Percentiles rank a stretch among this genome's conserved stretches.
Conservation (phyloP, 805 yeast species). For the Hanseniaspora lindneri region DNA sequence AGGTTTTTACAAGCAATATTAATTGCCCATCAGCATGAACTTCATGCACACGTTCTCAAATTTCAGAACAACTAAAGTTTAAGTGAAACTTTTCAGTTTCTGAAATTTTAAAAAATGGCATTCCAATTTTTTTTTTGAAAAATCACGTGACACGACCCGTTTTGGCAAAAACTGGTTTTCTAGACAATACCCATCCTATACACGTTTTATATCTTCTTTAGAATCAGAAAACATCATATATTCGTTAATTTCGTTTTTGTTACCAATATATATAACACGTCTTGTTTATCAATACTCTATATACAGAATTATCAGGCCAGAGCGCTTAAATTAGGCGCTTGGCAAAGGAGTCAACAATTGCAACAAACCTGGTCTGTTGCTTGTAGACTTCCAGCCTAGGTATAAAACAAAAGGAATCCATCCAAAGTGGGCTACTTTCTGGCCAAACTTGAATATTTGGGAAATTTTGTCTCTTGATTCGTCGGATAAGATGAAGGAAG, state of each 20-base stretch:
- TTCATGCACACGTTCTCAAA: no score
- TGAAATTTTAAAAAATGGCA: neutral
- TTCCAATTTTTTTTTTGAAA: neutral
- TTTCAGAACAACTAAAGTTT: no score
- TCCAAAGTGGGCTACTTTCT: slow-evolving; percentile 85
- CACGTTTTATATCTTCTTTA: no score
- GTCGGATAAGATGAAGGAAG: slow-evolving; percentile 30
- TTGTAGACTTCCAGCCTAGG: slow-evolving; percentile 73
- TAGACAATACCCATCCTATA: no score
- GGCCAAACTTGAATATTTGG: slow-evolving; percentile 69
- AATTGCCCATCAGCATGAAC: no score
- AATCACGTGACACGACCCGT: neutral
- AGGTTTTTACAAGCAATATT: no score
- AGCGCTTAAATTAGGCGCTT: slow-evolving; percentile 24
- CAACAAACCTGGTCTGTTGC: slow-evolving; percentile 74
- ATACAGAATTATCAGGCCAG: neutral
- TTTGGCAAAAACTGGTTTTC: neutral
- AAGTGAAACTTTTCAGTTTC: no score
- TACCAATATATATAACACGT: neutral
- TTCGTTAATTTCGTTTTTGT: no score
- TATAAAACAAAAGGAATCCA: slow-evolving; percentile 93
- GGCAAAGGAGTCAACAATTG: slow-evolving; percentile 30
- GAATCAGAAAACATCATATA: no score
- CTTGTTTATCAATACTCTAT: neutral
- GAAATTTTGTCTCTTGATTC: slow-evolving; percentile 68